Base-by-base conservation (phyloP, 768 basidiomycete species). In the Crassisporium funariophilum region DNA sequence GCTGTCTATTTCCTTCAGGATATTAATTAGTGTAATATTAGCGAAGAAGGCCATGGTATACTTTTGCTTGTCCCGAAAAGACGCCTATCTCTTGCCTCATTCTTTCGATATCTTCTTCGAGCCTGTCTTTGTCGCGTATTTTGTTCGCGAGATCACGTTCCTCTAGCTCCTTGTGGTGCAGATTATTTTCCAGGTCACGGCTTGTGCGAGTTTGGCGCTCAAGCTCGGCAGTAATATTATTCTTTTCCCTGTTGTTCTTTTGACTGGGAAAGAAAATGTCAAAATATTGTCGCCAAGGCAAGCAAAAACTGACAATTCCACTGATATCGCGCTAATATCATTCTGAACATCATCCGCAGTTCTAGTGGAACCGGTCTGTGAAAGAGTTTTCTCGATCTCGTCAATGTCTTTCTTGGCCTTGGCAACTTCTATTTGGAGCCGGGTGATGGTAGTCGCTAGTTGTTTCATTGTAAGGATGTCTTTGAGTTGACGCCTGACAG, bases 291-390 rank as follows among this genome's bases (percentile, higher is more conserved):
- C n/a, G n/a, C n/a, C 16, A 35, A 24, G 9, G 21, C 22, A 15
- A 47, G 20, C 41, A 23, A 17, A 20, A 35, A 66, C 82, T 60
- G 57, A 95, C 94, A 92, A 73, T 50, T 86, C 75, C 12, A 68
- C 70, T 1, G 76, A 72, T 17, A 95, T 62, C 1, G 69, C 66
- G 44, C 87, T 82, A 5, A 97, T 72, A 59, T 97, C 86, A 19
- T 56, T 68, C 63, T 98, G 88, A 12, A 98, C 86, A 37, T 95
- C 93, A 36, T 92, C 89, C 1, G 81, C 79, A 1, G 94, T 93
- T 65, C 83, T 90, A 11, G 81, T 78, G 24, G 86, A 87, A 2
- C 94, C 95, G 2, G 83, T 83, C 5, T 77, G 67, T 15, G 76
- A 69, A 12, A 99, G 75, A 37, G 88, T 82, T 37, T 70, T 69